Conservation (phyloP, 2,329 filamentous ascomycete genomes). For the Atkinsonella texensis region DNA sequence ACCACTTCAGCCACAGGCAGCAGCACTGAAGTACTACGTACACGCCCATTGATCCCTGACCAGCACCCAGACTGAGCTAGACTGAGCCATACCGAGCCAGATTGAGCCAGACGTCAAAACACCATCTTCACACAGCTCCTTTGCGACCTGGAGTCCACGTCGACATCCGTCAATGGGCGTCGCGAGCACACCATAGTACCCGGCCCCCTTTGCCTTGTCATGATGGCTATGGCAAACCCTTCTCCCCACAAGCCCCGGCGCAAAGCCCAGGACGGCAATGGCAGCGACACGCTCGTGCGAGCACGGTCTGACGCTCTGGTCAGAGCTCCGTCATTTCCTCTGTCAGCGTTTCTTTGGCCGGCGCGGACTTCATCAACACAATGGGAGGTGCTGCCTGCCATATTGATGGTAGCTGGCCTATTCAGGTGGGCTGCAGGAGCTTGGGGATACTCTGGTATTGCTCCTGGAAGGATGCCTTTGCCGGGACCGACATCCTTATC, state of each 20-base stretch:
- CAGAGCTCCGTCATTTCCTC: conserved; percentile 65
- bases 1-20: too few species aligned
- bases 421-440: conserved; percentile 88
- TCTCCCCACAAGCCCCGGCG: conserved; percentile 49
- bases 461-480: neutral
- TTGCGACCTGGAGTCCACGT: conserved; percentile 2
- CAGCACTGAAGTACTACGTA: too few species aligned
- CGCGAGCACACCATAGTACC: neutral
- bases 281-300: conserved; percentile 22
- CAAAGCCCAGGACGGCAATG: conserved; percentile 35
- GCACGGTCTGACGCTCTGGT: conserved; percentile 31
- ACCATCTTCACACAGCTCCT: neutral
- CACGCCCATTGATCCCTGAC: neutral
- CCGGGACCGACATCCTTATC: neutral
- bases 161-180: conserved; percentile 1
- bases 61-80: neutral
- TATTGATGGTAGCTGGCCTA: conserved; percentile 80
- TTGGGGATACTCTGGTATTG: conserved; percentile 84
- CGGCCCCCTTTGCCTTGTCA: conserved; percentile 7
- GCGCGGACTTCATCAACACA: conserved; percentile 71
- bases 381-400: conserved; percentile 83
- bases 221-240: conserved; percentile 37
- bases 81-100: too few species aligned
- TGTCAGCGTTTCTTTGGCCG: conserved; percentile 91
- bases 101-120: too few species aligned